phyloP scores from a whole-genome alignment of 139 green algal species.

The Coccomyxa sp. region DNA sequence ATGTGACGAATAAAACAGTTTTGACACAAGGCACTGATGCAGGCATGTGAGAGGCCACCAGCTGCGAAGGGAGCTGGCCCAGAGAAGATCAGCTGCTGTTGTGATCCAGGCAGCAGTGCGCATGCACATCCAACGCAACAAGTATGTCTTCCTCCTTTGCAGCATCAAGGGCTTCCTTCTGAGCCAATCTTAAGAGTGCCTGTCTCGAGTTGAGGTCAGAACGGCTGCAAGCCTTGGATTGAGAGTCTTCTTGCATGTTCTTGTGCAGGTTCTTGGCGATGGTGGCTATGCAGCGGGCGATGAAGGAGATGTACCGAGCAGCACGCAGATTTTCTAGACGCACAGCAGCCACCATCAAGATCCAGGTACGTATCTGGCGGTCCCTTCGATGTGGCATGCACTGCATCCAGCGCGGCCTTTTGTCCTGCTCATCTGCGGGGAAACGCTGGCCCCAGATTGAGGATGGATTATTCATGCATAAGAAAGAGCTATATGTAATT shows the following conservation, averaged over 20 bases:
- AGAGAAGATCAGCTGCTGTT: slow-evolving; percentile 17
- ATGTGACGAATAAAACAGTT: not conserved
- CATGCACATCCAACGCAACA: slow-evolving; percentile 25
- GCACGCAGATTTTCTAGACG: slow-evolving; percentile 18
- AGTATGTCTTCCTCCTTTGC: not conserved
- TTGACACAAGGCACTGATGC: slow-evolving; percentile 1
- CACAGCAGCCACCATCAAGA: slow-evolving; percentile 24
- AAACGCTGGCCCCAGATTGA: no score
- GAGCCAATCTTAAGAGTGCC: no score
- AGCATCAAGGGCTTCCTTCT: no score
- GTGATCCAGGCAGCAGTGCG: slow-evolving; percentile 41
- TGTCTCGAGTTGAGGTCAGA: no score
- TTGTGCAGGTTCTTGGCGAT: slow-evolving; percentile 23
- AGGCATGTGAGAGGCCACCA: slow-evolving; percentile 26
- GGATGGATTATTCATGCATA: no score
- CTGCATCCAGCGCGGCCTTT: no score
- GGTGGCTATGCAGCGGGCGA: slow-evolving; percentile 23
- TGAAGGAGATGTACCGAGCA: slow-evolving; percentile 16
- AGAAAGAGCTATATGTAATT: no score
- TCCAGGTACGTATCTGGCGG: slow-evolving; percentile 23
- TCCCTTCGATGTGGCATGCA: no score
- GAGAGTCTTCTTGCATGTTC: no score
- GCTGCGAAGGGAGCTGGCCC: slow-evolving; percentile 1
- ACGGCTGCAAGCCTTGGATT: no score
- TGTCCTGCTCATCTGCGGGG: no score